A percentile compares a stretch with the other conserved stretches of the same genome.
Evolutionary conservation across 1,284 basidiomycete species (phyloP).

Genomic region (Naganishia sp.): DNA sequence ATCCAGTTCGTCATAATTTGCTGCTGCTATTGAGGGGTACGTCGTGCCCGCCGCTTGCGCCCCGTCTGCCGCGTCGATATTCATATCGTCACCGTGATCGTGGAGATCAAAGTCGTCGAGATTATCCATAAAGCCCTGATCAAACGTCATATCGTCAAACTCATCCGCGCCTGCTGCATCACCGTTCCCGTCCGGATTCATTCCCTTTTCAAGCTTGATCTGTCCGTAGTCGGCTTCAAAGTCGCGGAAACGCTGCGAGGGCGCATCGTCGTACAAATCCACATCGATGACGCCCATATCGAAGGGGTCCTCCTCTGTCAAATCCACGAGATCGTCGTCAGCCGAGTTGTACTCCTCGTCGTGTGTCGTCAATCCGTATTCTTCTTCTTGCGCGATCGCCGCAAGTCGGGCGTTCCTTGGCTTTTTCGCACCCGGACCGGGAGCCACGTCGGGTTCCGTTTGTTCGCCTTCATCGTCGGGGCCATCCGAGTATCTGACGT

Average conservation of each 20-base stretch:
- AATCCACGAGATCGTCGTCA: slow-evolving; percentile 18
- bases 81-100: slow-evolving; percentile 10
- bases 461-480: slow-evolving; percentile 23
- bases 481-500: slow-evolving; percentile 14
- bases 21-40: slow-evolving; percentile 5
- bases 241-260: slow-evolving; percentile 18
- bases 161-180: slow-evolving; percentile 4
- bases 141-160: slow-evolving; percentile 25
- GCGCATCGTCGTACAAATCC: slow-evolving; percentile 23
- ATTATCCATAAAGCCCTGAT: slow-evolving; percentile 28
- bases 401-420: slow-evolving; percentile 9
- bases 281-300: slow-evolving; percentile 23
- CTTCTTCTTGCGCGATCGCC: slow-evolving; percentile 1
- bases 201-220: slow-evolving; percentile 11
- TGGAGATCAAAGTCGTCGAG: slow-evolving; percentile 14
- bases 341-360: slow-evolving; percentile 12
- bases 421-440: slow-evolving; percentile 2
- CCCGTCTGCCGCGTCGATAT: neutral
- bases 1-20: neutral
- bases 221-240: slow-evolving; percentile 26
- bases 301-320: slow-evolving; percentile 24
- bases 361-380: neutral
- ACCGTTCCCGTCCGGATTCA: neutral
- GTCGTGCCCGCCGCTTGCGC: neutral
- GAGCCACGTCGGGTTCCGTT: slow-evolving; percentile 10